Evolutionary conservation across 2,329 filamentous ascomycete species (phyloP).

Genomic region (Botryotinia globosa): DNA sequence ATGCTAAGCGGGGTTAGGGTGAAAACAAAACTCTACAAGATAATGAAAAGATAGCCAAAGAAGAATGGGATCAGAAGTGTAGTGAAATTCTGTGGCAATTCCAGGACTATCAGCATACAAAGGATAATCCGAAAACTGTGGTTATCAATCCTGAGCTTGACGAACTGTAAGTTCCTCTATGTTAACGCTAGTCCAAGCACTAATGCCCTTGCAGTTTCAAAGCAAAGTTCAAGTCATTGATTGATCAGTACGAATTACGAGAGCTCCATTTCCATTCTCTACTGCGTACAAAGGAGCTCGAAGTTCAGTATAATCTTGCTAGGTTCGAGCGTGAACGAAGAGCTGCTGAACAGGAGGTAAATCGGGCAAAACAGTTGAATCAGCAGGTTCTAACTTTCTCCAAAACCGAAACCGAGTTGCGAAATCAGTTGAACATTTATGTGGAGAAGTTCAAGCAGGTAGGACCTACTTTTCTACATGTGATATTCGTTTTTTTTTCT

Average conservation of each 20-base stretch:
- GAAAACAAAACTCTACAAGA: conserved; percentile 92
- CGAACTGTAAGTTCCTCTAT: conserved; percentile 60
- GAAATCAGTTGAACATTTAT: conserved; percentile 95
- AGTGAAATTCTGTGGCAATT: conserved; percentile 78
- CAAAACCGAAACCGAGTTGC: conserved; percentile 89
- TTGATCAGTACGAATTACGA: conserved; percentile 94
- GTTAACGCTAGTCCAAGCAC: conserved; percentile 17
- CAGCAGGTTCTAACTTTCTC: conserved; percentile 92
- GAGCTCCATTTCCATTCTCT: conserved; percentile 92
- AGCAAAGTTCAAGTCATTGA: conserved; percentile 85
- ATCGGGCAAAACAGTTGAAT: conserved; percentile 80
- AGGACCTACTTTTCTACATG: conserved; percentile 39
- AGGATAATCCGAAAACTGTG: conserved; percentile 77
- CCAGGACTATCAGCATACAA: conserved; percentile 83
- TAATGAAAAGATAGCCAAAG: conserved; percentile 76
- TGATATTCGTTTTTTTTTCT: neutral
- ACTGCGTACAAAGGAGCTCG: conserved; percentile 90
- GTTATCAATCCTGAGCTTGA: conserved; percentile 85
- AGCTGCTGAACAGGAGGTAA: conserved; percentile 75
- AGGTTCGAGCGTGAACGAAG: conserved; percentile 89
- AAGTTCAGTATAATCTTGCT: conserved; percentile 88
- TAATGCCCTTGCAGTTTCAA: conserved; percentile 64
- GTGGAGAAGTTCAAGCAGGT: conserved; percentile 99
- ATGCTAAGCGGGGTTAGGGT: conserved; percentile 52
- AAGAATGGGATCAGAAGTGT: conserved; percentile 81